A percentile compares a stretch with the other conserved stretches of the same genome.
phyloP scores from a whole-genome alignment of 306 rosid genomes.

The Vachellia collinsii region DNA sequence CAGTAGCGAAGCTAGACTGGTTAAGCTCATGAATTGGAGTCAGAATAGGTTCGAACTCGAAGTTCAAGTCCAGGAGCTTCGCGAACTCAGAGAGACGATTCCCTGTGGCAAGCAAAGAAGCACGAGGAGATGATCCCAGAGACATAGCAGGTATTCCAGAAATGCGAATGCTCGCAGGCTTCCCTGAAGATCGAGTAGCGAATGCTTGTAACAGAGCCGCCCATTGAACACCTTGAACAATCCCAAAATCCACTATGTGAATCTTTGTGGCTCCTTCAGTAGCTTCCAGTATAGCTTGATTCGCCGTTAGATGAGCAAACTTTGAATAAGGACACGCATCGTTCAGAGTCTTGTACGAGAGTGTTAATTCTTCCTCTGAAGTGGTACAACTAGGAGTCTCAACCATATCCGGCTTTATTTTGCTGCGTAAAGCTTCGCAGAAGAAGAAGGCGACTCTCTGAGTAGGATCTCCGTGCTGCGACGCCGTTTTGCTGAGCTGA shows the following conservation, averaged over 20 bases:
- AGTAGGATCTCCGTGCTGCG: constrained; percentile 80
- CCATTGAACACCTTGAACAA: constrained; percentile 96
- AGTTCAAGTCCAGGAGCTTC: constrained; percentile 64
- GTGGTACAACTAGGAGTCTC: neutral
- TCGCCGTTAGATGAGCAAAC: constrained; percentile 91
- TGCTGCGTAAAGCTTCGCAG: constrained; percentile 59
- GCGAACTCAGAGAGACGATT: constrained; percentile 82
- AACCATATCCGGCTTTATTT: constrained; percentile 33
- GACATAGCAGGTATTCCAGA: constrained; percentile 89
- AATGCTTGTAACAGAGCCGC: constrained; percentile 89
- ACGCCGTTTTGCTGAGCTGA: constrained; percentile 55
- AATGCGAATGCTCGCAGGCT: constrained; percentile 66
- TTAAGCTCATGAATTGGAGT: constrained; percentile 69
- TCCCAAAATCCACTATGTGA: constrained; percentile 92
- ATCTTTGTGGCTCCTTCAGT: constrained; percentile 63
- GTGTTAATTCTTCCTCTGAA: constrained; percentile 73
- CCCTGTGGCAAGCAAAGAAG: constrained; percentile 77
- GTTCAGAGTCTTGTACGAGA: constrained; percentile 79
- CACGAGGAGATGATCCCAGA: constrained; percentile 59
- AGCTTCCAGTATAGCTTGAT: constrained; percentile 91
- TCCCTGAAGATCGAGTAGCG: constrained; percentile 86
- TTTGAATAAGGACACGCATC: constrained; percentile 96
- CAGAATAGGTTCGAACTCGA: constrained; percentile 73
- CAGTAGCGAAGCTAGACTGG: constrained; percentile 58
- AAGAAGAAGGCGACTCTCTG: constrained; percentile 76